Percentiles rank a stretch among this genome's conserved stretches.
phyloP scores from a whole-genome alignment of 2,329 filamentous ascomycete species.

The Diaporthe helianthi region DNA sequence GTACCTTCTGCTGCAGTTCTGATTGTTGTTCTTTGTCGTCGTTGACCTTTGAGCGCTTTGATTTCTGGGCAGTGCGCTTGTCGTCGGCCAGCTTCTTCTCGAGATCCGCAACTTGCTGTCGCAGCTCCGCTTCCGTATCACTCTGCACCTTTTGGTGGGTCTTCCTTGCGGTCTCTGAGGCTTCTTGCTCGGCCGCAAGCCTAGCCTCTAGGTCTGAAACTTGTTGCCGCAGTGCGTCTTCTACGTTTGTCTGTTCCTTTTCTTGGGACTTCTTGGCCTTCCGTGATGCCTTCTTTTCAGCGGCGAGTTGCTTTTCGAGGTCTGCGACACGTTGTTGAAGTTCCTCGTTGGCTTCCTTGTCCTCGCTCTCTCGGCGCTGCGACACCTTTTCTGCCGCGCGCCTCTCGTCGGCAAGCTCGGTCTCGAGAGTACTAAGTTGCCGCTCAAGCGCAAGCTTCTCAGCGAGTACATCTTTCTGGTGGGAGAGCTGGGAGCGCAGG shows the following conservation, averaged over 20 bases:
- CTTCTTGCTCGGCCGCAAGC: slow-evolving; percentile 64
- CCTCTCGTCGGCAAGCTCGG: slow-evolving; percentile 82
- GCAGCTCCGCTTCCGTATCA: slow-evolving; percentile 52
- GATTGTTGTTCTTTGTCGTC: slow-evolving; percentile 44
- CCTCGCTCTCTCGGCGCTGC: slow-evolving; percentile 36
- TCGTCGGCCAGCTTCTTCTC: slow-evolving; percentile 40
- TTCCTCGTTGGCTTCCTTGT: slow-evolving; percentile 53
- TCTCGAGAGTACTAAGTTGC: slow-evolving; percentile 77
- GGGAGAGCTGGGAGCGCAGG: slow-evolving; percentile 59
- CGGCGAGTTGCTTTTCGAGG: slow-evolving; percentile 40
- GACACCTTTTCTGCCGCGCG: slow-evolving; percentile 44
- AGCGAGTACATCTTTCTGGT: slow-evolving; percentile 72
- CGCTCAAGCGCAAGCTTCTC: slow-evolving; percentile 84
- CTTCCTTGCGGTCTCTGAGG: slow-evolving; percentile 42
- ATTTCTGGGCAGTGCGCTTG: slow-evolving; percentile 39
- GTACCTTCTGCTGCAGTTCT: slow-evolving; percentile 42
- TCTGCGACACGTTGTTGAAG: slow-evolving; percentile 46
- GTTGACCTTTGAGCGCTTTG: slow-evolving; percentile 43
- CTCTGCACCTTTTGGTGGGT: slow-evolving; percentile 41
- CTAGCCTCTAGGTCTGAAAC: slow-evolving; percentile 53
- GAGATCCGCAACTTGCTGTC: slow-evolving; percentile 45
- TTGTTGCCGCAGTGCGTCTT: slow-evolving; percentile 30
- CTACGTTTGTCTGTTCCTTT: slow-evolving; percentile 41
- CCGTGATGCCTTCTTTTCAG: slow-evolving; percentile 9
- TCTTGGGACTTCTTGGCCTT: slow-evolving; percentile 43